Base-by-base conservation (phyloP, 2,329 filamentous ascomycete species). In the Knufia fluminis region DNA sequence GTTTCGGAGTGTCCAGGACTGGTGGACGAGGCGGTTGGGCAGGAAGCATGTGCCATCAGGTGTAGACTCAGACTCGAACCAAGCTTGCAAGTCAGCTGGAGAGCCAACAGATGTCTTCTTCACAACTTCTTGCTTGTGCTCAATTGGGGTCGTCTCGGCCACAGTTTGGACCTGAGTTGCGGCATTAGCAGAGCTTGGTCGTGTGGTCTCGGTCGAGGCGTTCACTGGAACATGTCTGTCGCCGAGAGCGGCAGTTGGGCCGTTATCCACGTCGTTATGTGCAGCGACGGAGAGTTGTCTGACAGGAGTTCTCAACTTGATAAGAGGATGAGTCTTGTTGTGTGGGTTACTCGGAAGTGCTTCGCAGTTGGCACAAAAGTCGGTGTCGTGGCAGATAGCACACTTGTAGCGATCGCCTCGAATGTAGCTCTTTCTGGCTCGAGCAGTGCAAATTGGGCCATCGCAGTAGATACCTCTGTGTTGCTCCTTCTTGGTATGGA, bases 361-460 rank as follows among this genome's bases (percentile, higher is more conserved):
- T 71, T 98, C 94, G 70, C 92, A 98, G 63, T 79, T 85, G 63
- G 86, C 87, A 66, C 92, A 98, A 72, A 96, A 95, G 68, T 98
- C 92, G 28, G 84, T 84, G 65, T 98, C 90, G 62, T 94, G 77
- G 73, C 92, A 98, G 50, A 98, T 84, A 46, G 91, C 87, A 64
- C 92, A 98, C 80, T 98, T 98, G 78, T 92, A 98, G 56, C 92
- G 86, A 53, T 85, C 78, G 46, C 92, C 94, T 48, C 77, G 76
- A 61, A 98, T 96, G 72, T 79, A 74, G 62, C 73, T 64, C 64
- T 75, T 64, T 57, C 68, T 58, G 60, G 74, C 59, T 68, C 73
- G 72, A 60, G 71, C 69, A 52, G 77, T 77, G 77, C 92, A 98
- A 38, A 95, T 76, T 20, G 90, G 90, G 1, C 92, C 92, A 66